Evolutionary conservation across 2,329 filamentous ascomycete genomes (phyloP), one percentile per base, ranked within the genome.

Genomic region (Coniochaeta sp.): DNA sequence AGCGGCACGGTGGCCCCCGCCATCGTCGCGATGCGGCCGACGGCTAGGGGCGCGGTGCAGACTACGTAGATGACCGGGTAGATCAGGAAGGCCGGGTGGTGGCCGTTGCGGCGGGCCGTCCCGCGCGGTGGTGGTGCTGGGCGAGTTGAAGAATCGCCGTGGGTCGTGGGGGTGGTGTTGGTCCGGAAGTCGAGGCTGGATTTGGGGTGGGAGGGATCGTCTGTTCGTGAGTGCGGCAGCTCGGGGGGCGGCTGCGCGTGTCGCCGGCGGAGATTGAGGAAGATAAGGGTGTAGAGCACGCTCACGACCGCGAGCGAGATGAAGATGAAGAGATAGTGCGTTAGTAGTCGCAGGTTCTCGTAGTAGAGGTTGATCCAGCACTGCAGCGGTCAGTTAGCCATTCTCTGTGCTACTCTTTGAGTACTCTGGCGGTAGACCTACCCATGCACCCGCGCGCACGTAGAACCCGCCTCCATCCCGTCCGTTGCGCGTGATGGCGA

Each of bases 271-370:
- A 78, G 68, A 7, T 62, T 70, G 10, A 74, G 59, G 64, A 74
- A 75, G 36, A 76, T 71, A 28, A 73, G 66, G 0, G 65, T 66
- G 64, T 78, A 78, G 2, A 77, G 62, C 3, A 70, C 47, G 55
- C 69, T 70, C 0, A 74, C 75, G 8, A 72, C 17, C 24, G 68
- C 62, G 4, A 78, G 68, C 9, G 70, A 66, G n/a, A 76, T 65
- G 61, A 77, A 86, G 60, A 88, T 84, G 79, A 83, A 88, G 58
- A 87, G 71, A 66, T 88, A 88, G 65, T 88, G 85, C 1, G 83
- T 76, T 69, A 79, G 78, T 1, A 89, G 74, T 54, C 85, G 82
- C 34, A 85, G 74, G 16, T 70, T 68, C 55, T 79, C 75, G 62
- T 81, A 82, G 19, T 76, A 69, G 17, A 77, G 69, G 61, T 81